Evolutionary conservation across 345 rosid genomes (phyloP).

Genomic region (Lenwebbia sp.): DNA sequence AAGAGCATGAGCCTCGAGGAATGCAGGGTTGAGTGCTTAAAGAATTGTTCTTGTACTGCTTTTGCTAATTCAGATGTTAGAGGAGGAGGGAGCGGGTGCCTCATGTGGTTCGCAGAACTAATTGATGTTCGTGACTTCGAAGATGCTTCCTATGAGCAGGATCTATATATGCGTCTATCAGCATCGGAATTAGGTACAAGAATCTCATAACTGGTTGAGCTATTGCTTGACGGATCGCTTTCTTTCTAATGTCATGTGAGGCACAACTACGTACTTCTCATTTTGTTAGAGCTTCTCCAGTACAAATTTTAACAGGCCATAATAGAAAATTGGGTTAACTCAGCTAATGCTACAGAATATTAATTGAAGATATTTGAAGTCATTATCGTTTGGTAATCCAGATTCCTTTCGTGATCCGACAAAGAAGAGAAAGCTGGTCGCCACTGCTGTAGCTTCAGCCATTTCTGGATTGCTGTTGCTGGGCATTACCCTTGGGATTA

Average conservation of each 20-base stretch:
- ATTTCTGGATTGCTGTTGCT: not conserved
- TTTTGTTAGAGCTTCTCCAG: too few relatives aligned
- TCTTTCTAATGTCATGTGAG: not conserved
- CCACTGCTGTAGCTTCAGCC: not conserved
- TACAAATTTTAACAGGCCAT: too few relatives aligned
- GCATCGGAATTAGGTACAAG: slow-evolving; percentile 16
- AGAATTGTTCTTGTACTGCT: slow-evolving; percentile 28
- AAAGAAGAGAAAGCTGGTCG: not conserved
- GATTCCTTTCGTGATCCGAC: not conserved
- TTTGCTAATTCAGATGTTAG: slow-evolving; percentile 10
- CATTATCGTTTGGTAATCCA: too few relatives aligned
- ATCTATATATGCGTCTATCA: slow-evolving; percentile 23
- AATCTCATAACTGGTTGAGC: not conserved
- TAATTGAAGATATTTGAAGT: not conserved
- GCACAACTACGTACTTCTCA: not conserved
- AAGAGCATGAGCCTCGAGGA: slow-evolving; percentile 5
- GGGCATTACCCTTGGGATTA: not conserved
- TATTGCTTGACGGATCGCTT: not conserved
- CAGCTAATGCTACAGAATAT: too few relatives aligned
- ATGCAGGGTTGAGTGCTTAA: slow-evolving; percentile 17
- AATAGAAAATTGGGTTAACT: too few relatives aligned
- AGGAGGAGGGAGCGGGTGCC: slow-evolving; percentile 24
- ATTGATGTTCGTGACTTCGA: slow-evolving; percentile 15
- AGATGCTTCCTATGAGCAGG: slow-evolving; percentile 7
- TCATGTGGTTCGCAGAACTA: slow-evolving; percentile 20